A percentile compares a stretch with the other conserved stretches of the same genome.
Conservation (phyloP, 2,329 filamentous ascomycete species). For the Aureobasidium sp. region DNA sequence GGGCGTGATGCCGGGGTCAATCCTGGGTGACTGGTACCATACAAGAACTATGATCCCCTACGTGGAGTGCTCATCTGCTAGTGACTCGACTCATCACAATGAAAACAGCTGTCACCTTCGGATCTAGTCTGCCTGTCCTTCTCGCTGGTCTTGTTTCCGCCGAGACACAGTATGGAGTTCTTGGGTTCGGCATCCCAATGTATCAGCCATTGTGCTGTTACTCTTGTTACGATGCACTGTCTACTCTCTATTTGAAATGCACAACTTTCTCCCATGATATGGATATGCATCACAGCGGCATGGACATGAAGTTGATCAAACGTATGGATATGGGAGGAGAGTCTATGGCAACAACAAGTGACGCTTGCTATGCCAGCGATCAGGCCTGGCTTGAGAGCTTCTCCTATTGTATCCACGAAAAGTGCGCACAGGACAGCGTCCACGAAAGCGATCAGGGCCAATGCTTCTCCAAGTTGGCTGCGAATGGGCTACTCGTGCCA, state of each 20-base stretch:
- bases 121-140: background rate
- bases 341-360: constrained; percentile 18
- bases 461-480: background rate
- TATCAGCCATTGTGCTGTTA: constrained; percentile 23
- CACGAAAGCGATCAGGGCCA: background rate
- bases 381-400: constrained; percentile 25
- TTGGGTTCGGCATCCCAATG: constrained; percentile 23
- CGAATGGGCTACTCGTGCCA: background rate
- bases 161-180: constrained; percentile 18
- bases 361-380: constrained; percentile 28
- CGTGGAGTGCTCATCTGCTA: no score
- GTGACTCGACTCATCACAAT: background rate
- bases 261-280: background rate
- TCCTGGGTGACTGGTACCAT: background rate
- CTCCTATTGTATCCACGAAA: constrained; percentile 25
- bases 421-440: constrained; percentile 21
- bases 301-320: background rate
- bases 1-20: background rate
- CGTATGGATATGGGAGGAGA: constrained; percentile 9
- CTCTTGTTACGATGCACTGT: constrained; percentile 21
- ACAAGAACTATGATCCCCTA: background rate
- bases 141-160: background rate
- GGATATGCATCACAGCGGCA: background rate
- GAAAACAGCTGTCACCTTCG: background rate
- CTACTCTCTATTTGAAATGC: constrained; percentile 10